phyloP scores from a whole-genome alignment of 352 stramenopile species.

The Pythium brachiatum region DNA sequence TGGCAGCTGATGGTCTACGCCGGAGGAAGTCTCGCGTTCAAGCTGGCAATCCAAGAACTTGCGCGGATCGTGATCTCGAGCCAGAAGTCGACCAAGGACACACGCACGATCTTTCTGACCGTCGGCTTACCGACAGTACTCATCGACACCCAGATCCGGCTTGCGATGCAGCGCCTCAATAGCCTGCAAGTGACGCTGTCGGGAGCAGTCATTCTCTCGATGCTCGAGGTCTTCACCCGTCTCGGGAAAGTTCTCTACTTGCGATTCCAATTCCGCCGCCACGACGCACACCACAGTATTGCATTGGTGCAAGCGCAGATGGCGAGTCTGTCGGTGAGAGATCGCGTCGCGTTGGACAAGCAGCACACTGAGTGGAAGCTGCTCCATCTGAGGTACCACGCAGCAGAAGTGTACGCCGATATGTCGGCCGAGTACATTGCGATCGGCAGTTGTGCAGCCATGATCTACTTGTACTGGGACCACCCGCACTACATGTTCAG shows the following conservation, averaged over 20 bases:
- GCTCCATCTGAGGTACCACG: slow-evolving; percentile 11
- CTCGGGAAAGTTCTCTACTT: slow-evolving; percentile 28
- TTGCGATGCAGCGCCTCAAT: slow-evolving; percentile 32
- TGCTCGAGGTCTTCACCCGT: slow-evolving; percentile 33
- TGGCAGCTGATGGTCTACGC: slow-evolving; percentile 24
- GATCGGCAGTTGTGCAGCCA: slow-evolving; percentile 31
- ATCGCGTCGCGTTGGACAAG: neutral
- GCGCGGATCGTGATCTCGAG: slow-evolving; percentile 19
- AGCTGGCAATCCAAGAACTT: slow-evolving; percentile 36
- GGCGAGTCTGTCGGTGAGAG: neutral
- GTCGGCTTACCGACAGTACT: slow-evolving; percentile 39
- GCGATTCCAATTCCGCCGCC: slow-evolving; percentile 22
- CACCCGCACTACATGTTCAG: slow-evolving; percentile 30
- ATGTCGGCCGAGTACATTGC: slow-evolving; percentile 52
- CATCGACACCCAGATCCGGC: slow-evolving; percentile 45
- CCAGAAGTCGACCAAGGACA: slow-evolving; percentile 31
- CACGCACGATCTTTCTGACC: slow-evolving; percentile 38
- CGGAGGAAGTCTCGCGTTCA: slow-evolving; percentile 29
- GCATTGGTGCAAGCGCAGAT: neutral
- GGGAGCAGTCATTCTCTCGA: slow-evolving; percentile 30
- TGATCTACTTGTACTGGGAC: slow-evolving; percentile 35
- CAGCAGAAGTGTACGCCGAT: slow-evolving; percentile 23
- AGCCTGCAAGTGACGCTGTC: slow-evolving; percentile 25
- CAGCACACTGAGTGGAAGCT: slow-evolving; percentile 1
- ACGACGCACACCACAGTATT: slow-evolving; percentile 10